Percentiles rank a stretch among this genome's conserved stretches.
These are phyloP conservation scores for Keithomyces neogunnii DNA, from an alignment of 2,329 filamentous ascomycete genomes.

Conservation along the genomic window DNA sequence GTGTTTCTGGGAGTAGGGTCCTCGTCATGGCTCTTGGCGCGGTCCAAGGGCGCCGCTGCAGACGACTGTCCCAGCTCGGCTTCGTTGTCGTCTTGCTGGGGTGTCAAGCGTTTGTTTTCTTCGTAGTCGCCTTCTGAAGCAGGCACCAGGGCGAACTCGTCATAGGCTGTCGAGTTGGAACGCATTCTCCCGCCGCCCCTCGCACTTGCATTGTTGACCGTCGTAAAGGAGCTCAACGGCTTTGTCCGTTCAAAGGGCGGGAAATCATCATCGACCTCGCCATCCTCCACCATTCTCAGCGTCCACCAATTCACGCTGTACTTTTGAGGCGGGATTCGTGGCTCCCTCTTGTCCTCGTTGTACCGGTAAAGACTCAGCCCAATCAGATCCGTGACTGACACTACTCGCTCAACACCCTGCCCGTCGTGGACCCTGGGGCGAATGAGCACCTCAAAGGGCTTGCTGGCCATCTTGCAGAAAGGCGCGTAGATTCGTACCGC, in stretches of 20 bases:
- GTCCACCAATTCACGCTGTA: conserved; percentile 77
- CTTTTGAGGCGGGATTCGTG: conserved; percentile 54
- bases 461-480: conserved; percentile 55
- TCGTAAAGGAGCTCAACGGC: conserved; percentile 69
- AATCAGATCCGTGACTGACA: conserved; percentile 73
- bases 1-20: conserved; percentile 14
- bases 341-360: conserved; percentile 66
- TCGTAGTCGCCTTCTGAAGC: conserved; percentile 59
- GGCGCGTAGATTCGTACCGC: conserved; percentile 71
- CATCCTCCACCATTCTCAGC: conserved; percentile 74
- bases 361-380: conserved; percentile 73
- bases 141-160: conserved; percentile 73
- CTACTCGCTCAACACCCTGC: conserved; percentile 49
- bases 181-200: conserved; percentile 49
- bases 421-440: conserved; percentile 61
- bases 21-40: conserved; percentile 5
- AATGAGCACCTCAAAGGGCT: conserved; percentile 64
- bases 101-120: conserved; percentile 61
- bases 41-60: not conserved
- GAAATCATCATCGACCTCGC: conserved; percentile 79
- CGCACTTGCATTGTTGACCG: conserved; percentile 74
- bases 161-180: conserved; percentile 67
- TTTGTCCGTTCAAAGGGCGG: conserved; percentile 68
- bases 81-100: conserved; percentile 55
- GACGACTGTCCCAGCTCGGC: conserved; percentile 26